Conservation (phyloP, 2,329 filamentous ascomycete genomes). For the Eurotiales sp. region DNA sequence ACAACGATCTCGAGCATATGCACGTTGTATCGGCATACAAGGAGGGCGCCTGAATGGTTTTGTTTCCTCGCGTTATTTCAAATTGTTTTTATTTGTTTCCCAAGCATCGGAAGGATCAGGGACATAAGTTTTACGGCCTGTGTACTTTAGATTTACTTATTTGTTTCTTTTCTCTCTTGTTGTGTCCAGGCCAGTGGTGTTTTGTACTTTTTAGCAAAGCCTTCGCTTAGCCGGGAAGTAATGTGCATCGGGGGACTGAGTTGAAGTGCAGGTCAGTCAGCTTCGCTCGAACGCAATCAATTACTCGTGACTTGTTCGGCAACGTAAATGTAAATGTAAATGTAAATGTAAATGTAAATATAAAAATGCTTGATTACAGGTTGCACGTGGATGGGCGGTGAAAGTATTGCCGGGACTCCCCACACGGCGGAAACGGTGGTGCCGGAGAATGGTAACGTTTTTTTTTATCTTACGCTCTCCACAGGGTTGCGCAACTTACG, state of each 20-base stretch:
- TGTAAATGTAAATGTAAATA: no score
- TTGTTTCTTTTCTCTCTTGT: constrained; percentile 1
- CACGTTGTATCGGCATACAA: constrained; percentile 31
- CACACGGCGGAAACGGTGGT: constrained; percentile 8
- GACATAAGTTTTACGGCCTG: constrained; percentile 12
- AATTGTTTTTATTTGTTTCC: not conserved
- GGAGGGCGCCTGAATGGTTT: constrained; percentile 19
- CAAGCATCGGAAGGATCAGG: constrained; percentile 1
- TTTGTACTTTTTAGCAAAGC: constrained; percentile 15
- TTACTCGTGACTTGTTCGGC: no score
- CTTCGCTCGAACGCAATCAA: constrained; percentile 15
- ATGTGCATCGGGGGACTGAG: constrained; percentile 3
- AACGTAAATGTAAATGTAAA: no score
- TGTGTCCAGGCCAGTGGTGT: constrained; percentile 16
- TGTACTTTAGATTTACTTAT: constrained; percentile 12
- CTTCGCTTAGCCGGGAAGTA: constrained; percentile 9
- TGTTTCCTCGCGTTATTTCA: constrained; percentile 1
- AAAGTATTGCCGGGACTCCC: constrained; percentile 8
- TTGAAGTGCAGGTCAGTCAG: constrained; percentile 42
- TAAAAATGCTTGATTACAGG: no score
- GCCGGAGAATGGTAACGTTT: constrained; percentile 10
- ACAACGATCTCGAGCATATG: constrained; percentile 17
- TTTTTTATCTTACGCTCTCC: constrained; percentile 11
- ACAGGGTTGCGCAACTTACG: constrained; percentile 1
- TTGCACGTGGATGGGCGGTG: not conserved